phyloP scores from a whole-genome alignment of 2,329 filamentous ascomycete species.

The Madurella fahalii region DNA sequence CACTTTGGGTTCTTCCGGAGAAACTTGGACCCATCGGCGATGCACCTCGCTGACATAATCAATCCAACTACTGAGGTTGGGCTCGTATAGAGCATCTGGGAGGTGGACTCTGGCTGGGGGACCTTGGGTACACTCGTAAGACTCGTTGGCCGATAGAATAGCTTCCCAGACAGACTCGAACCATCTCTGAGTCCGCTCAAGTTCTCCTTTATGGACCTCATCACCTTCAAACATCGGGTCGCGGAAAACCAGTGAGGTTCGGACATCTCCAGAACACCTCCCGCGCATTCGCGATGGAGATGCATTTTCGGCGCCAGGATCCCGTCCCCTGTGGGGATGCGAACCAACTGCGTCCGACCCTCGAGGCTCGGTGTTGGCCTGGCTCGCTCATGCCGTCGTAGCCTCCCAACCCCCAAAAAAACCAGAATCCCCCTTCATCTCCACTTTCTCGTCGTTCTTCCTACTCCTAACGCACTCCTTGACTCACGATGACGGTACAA shows the following conservation, averaged over 20 bases:
- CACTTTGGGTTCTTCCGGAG: neutral
- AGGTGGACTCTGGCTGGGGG: neutral
- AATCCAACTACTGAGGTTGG: neutral
- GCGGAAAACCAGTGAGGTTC: neutral
- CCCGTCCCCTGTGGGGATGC: no score
- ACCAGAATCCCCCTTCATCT: no score
- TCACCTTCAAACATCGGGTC: neutral
- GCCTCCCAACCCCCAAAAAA: no score
- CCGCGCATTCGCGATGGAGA: no score
- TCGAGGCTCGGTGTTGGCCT: no score
- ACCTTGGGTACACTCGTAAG: neutral
- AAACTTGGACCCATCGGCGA: neutral
- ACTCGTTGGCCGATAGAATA: neutral
- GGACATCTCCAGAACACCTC: no score
- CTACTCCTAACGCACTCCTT: no score
- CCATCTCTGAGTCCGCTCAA: neutral
- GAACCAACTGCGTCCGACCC: no score
- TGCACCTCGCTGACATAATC: neutral
- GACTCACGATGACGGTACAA: no score
- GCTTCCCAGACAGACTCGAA: neutral
- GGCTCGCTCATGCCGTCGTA: no score
- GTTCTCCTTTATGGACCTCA: neutral
- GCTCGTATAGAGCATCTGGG: neutral
- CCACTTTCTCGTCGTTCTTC: no score
- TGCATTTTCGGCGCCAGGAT: no score